Conservation (phyloP, 139 green algal species). For the Volvox reticuliferus region DNA sequence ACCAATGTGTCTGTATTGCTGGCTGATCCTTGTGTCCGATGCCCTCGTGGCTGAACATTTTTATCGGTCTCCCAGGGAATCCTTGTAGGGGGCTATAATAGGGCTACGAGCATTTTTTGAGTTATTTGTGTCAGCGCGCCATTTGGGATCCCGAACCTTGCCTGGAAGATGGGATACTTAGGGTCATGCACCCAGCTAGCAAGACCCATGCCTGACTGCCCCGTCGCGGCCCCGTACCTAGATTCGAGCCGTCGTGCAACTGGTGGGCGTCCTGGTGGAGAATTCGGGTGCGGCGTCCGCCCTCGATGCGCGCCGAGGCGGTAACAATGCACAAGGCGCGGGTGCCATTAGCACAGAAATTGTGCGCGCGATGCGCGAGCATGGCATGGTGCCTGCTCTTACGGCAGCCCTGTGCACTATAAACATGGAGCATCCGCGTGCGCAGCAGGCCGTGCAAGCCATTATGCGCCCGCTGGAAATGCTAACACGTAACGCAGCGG, state of each 20-base stretch:
- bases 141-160: too few relatives aligned
- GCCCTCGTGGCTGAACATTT: too few relatives aligned
- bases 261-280: conserved; percentile 56
- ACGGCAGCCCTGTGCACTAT: conserved; percentile 65
- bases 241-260: conserved; percentile 69
- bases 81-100: too few relatives aligned
- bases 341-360: conserved; percentile 74
- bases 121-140: too few relatives aligned
- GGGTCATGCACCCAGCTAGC: too few relatives aligned
- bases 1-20: too few relatives aligned
- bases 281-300: neutral
- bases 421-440: conserved; percentile 74
- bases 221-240: conserved; percentile 25
- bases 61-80: too few relatives aligned
- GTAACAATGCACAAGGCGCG: neutral
- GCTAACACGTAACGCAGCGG: conserved; percentile 75
- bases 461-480: conserved; percentile 90
- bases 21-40: too few relatives aligned
- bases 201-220: too few relatives aligned
- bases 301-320: conserved; percentile 12
- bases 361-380: conserved; percentile 81
- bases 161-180: too few relatives aligned
- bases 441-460: neutral
- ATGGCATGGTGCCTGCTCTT: conserved; percentile 78
- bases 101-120: too few relatives aligned